These are phyloP conservation scores for Lentithecium fluviatile DNA, from an alignment of 495 filamentous ascomycete genomes.

Conservation along the genomic window DNA sequence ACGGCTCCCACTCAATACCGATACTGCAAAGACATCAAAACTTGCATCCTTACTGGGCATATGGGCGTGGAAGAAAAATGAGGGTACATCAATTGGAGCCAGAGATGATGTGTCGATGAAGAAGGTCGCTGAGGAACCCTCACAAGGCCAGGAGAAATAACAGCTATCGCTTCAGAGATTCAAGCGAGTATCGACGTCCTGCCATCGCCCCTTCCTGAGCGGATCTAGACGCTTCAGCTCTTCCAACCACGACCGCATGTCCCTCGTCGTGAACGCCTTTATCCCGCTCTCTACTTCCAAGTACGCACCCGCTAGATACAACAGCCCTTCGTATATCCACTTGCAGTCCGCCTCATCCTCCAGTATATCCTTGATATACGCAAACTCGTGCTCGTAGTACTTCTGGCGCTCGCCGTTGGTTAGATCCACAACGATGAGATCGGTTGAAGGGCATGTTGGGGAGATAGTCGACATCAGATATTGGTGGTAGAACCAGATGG, in stretches of 20 bases:
- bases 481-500: slow-evolving; percentile 94
- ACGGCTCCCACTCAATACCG: not conserved
- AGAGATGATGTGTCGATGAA: not conserved
- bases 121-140: not conserved
- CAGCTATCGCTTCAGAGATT: slow-evolving; percentile 16
- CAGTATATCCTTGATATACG: slow-evolving; percentile 57
- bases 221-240: slow-evolving; percentile 43
- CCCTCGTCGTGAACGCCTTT: slow-evolving; percentile 34
- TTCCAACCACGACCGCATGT: slow-evolving; percentile 42
- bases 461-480: slow-evolving; percentile 67
- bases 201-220: slow-evolving; percentile 43
- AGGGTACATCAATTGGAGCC: not conserved
- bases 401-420: slow-evolving; percentile 30
- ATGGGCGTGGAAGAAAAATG: slow-evolving; percentile 16
- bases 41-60: slow-evolving; percentile 16
- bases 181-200: slow-evolving; percentile 38
- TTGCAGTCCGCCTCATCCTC: slow-evolving; percentile 60
- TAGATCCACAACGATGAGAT: slow-evolving; percentile 64
- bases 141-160: not conserved
- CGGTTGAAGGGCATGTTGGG: slow-evolving; percentile 33
- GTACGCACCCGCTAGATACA: slow-evolving; percentile 31
- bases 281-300: slow-evolving; percentile 36
- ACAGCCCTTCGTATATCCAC: slow-evolving; percentile 45
- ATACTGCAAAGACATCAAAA: slow-evolving; percentile 1
- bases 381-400: slow-evolving; percentile 41